Evolutionary conservation across 805 yeast species (phyloP).

Genomic region (Brettanomyces anomalus): DNA sequence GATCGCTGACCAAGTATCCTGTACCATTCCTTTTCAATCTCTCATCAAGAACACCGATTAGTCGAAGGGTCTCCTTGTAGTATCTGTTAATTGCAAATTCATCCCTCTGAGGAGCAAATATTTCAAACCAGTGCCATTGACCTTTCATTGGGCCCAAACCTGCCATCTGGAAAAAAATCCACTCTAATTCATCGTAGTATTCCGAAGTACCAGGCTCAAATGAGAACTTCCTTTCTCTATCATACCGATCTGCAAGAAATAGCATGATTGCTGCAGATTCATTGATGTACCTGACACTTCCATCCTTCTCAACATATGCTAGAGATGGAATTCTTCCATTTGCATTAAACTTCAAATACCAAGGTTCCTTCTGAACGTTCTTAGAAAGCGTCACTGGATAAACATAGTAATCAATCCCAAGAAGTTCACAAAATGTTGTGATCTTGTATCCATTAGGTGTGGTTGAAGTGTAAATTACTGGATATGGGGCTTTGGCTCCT

Average conservation of each 20-base stretch:
- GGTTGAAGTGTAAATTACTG: constrained; percentile 32
- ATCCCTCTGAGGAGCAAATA: constrained; percentile 38
- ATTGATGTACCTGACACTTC: constrained; percentile 35
- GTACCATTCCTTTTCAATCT: constrained; percentile 36
- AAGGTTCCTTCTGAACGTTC: constrained; percentile 43
- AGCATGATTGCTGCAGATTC: constrained; percentile 57
- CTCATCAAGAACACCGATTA: constrained; percentile 45
- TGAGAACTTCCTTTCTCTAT: constrained; percentile 39
- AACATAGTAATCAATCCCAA: constrained; percentile 33
- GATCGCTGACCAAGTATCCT: constrained; percentile 55
- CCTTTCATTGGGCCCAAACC: constrained; percentile 58
- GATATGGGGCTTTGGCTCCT: constrained; percentile 27
- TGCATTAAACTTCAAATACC: constrained; percentile 50
- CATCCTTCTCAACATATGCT: constrained; percentile 30
- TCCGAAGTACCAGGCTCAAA: constrained; percentile 28
- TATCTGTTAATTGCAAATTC: constrained; percentile 48
- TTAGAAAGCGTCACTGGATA: constrained; percentile 32
- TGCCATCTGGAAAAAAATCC: constrained; percentile 50
- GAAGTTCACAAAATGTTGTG: constrained; percentile 31
- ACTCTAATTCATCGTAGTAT: constrained; percentile 46
- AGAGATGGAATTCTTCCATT: constrained; percentile 59
- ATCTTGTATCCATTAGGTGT: constrained; percentile 42
- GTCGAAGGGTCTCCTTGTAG: constrained; percentile 39
- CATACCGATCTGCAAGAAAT: constrained; percentile 54
- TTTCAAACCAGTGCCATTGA: constrained; percentile 43